phyloP scores from a whole-genome alignment of 306 rosid species.

The Crotalaria pallida region DNA sequence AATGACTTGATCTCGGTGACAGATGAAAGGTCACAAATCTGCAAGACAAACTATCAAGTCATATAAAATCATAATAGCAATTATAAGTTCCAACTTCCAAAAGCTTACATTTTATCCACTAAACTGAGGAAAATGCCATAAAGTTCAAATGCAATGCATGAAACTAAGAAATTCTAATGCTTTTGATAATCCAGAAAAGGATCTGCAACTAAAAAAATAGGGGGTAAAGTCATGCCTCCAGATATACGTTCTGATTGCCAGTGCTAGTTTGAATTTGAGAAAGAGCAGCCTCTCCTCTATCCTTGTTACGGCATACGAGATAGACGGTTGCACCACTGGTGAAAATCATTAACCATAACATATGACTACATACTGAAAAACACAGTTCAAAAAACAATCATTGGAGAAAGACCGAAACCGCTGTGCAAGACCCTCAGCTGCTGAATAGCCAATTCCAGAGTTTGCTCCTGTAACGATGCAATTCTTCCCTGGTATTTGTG shows the following conservation, averaged over 20 bases:
- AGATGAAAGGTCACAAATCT: constrained; percentile 93
- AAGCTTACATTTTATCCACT: neutral
- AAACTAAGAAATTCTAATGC: neutral
- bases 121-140: neutral
- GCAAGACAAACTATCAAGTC: constrained; percentile 31
- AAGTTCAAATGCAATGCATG: neutral
- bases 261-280: constrained; percentile 61
- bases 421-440: constrained; percentile 82
- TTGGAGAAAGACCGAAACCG: constrained; percentile 43
- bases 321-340: constrained; percentile 82
- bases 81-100: neutral
- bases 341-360: constrained; percentile 19
- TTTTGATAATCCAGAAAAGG: neutral
- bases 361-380: neutral
- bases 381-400: neutral
- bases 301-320: constrained; percentile 82
- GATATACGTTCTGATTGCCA: constrained; percentile 71
- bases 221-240: constrained; percentile 47
- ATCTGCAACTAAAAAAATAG: neutral
- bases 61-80: constrained; percentile 12
- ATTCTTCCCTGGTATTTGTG: constrained; percentile 58
- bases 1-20: constrained; percentile 63
- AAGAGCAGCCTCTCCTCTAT: constrained; percentile 85
- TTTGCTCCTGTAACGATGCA: constrained; percentile 96
- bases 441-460: constrained; percentile 89